Evolutionary conservation across 352 stramenopile species (phyloP), one percentile per base, ranked within the genome.

Genomic region (Chrysophaeum taylorii): DNA sequence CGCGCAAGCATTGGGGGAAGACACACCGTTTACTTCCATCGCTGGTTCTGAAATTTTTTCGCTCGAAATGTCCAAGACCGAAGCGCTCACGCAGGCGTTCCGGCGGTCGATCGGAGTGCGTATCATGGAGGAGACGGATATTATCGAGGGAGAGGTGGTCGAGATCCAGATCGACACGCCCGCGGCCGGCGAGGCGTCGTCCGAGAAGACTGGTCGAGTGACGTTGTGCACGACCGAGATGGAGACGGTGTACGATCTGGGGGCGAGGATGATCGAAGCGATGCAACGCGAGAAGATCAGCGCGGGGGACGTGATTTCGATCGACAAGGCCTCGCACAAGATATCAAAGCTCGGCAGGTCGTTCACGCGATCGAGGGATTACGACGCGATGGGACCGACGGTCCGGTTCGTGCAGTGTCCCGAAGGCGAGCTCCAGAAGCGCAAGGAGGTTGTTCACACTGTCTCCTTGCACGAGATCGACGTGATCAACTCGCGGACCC

Each of bases 191-290:
- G 79, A 83, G 2, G 48, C 36, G 16, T 25, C 33, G 4, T 48
- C 64, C 43, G 81, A 87, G 16, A 92, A 93, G 73, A 88, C 83
- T 0, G 95, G 95, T 45, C 83, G 94, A 27, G 81, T 99, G 42
- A 99, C 94, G 39, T 80, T 99, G 31, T 97, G 95, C 60, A 99
- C 94, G 62, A 99, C 95, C 0, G 95, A 99, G 79, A 99, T 99
- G 95, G 94, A 99, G 86, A 99, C 95, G 0, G 93, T 99, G 25
- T 99, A 99, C 79, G 95, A 99, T 80, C 87, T 99, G 12, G 95
- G 95, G 54, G 87, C 88, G 35, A 99, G 99, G 87, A 99, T 99
- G 95, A 98, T 99, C 83, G 95, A 98, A 76, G 90, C 90, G 67
- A 76, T 99, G 36, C 94, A 92, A n/a, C 98, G 98, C 75, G 94